A percentile compares a stretch with the other conserved stretches of the same genome.
Evolutionary conservation across 2,329 filamentous ascomycete species (phyloP).

Genomic region (Tolypocladium ovalisporum): DNA sequence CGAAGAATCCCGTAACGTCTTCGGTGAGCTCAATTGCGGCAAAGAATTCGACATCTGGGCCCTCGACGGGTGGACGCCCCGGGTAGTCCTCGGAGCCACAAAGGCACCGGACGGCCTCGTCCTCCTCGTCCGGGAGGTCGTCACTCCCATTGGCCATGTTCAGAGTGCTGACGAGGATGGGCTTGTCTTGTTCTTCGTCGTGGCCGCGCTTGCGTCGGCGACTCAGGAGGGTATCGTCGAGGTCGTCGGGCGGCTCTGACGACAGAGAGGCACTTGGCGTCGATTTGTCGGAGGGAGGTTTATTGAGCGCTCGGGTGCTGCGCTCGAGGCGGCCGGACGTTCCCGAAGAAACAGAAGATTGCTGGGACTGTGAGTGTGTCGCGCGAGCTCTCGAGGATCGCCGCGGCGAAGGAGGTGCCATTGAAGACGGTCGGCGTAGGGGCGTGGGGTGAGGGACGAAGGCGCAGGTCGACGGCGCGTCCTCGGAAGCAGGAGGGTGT

Average conservation of each 20-base stretch:
- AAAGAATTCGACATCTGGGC: conserved; percentile 46
- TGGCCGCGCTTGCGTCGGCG: conserved; percentile 70
- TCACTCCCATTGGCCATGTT: conserved; percentile 53
- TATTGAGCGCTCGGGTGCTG: conserved; percentile 59
- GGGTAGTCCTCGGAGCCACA: conserved; percentile 94
- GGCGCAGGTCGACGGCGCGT: neutral
- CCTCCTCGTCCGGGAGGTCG: conserved; percentile 66
- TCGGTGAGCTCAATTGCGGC: conserved; percentile 57
- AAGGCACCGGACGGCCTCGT: conserved; percentile 91
- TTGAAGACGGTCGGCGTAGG: conserved; percentile 24
- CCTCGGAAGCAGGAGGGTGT: neutral
- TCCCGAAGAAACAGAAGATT: conserved; percentile 71
- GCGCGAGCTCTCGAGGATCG: conserved; percentile 85
- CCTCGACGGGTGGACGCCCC: conserved; percentile 59
- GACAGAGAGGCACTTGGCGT: conserved; percentile 63
- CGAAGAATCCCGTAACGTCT: conserved; percentile 88
- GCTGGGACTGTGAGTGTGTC: conserved; percentile 63
- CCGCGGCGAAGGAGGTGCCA: conserved; percentile 60
- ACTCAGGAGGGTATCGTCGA: conserved; percentile 60
- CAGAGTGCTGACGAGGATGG: conserved; percentile 27
- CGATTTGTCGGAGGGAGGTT: conserved; percentile 66
- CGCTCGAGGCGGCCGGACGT: conserved; percentile 68
- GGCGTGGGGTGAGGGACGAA: conserved; percentile 13
- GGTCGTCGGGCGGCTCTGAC: conserved; percentile 56
- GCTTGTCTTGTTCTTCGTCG: conserved; percentile 46